phyloP scores from a whole-genome alignment of 306 rosid species.

The Prunus padus region DNA sequence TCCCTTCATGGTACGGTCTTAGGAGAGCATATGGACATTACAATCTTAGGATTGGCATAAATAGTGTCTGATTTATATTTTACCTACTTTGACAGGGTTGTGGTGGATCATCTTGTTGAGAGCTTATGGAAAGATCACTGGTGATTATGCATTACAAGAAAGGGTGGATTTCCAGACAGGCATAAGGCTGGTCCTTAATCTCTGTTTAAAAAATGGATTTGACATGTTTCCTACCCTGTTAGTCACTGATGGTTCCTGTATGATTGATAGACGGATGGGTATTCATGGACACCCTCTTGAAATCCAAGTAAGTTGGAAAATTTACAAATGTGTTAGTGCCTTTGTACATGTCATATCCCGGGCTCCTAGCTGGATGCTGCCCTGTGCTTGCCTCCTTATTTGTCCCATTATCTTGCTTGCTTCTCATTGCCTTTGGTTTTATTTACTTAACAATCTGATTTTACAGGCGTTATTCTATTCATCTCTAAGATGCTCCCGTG shows the following conservation, averaged over 20 bases:
- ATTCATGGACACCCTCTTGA: conserved; percentile 96
- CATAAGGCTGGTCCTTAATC: conserved; percentile 73
- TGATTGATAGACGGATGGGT: conserved; percentile 98
- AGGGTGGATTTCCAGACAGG: conserved; percentile 92
- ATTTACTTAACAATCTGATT: not conserved
- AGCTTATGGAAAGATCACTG: conserved; percentile 90
- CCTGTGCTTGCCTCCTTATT: too few relatives aligned
- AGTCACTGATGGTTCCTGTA: conserved; percentile 93
- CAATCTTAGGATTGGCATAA: not conserved
- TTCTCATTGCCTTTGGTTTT: not conserved
- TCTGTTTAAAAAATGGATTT: conserved; percentile 81
- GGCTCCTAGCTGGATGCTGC: not conserved
- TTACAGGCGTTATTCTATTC: conserved; percentile 83
- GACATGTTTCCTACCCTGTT: conserved; percentile 93
- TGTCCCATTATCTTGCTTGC: not conserved
- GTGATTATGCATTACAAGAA: conserved; percentile 83
- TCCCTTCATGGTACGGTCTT: not conserved
- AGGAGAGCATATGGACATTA: not conserved
- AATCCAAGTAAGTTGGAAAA: conserved; percentile 64
- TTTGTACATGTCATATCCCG: not conserved
- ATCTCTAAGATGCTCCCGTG: conserved; percentile 77
- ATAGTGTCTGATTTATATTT: conserved; percentile 2
- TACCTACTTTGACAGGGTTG: conserved; percentile 50
- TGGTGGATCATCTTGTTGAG: conserved; percentile 96
- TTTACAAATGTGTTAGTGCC: not conserved